Evolutionary conservation across 2,329 filamentous ascomycete species (phyloP), one percentile per base, ranked within the genome.

Genomic region (Ustilaginoidea virens): DNA sequence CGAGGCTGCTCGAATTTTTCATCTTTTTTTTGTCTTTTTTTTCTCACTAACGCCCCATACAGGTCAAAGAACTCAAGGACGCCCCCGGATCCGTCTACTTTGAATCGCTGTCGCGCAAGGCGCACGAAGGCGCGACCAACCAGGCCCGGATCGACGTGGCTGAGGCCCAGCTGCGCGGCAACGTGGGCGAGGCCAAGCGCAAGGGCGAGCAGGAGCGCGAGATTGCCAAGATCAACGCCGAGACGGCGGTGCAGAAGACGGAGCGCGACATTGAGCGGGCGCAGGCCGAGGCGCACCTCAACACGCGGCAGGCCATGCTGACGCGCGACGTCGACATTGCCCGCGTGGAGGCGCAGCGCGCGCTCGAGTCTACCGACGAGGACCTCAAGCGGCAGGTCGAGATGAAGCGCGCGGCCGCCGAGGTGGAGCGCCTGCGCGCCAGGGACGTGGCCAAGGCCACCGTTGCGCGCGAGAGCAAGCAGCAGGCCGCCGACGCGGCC

Each of bases 171-270:
- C 60, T 71, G 42, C 63, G 64, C 28, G 79, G 78, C 44, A 77
- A 76, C 40, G 75, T 83, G 10, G 79, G 78, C 33, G 81, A 90
- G 51, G 74, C 81, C 15, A 65, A 83, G 48, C 78, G 80, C 44
- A 70, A 74, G 44, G 82, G 82, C 38, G 68, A 80, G 43, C 79
- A 85, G 37, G 83, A 90, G 48, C 80, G 85, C 31, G 78, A 86
- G 45, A 80, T 92, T 23, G 80, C 81, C 41, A 87, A 85, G 60
- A 92, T 92, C 55, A 72, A 86, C 50, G 81, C 82, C 39, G 74
- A 82, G 42, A 92, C 82, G 1, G 80, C 81, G 2, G 80, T 90
- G 2, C 68, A 81, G 35, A 83, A 87, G 58, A 90, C 82, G 1
- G 74, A 87, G 47, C 74, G 81, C 28, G 83, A 87, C 47, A 75